phyloP scores from a whole-genome alignment of 495 filamentous ascomycete genomes.

The Talaromyces liani region DNA sequence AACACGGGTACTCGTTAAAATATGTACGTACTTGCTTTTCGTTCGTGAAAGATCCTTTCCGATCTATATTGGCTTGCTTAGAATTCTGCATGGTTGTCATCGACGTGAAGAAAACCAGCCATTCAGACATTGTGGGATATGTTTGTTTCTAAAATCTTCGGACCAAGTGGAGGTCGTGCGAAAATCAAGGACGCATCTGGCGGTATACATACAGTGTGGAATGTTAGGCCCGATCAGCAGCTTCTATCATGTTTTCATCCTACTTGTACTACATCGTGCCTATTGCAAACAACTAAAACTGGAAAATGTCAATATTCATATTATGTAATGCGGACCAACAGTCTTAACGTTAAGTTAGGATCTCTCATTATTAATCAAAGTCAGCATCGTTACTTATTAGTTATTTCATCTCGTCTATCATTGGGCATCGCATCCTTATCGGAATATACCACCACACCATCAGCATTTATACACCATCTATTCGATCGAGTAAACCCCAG shows the following conservation, averaged over 20 bases:
- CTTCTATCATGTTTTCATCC: background rate
- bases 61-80: too few relatives aligned
- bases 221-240: background rate
- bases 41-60: too few relatives aligned
- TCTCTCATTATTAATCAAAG: background rate
- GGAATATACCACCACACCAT: background rate
- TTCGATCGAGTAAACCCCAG: background rate
- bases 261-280: background rate
- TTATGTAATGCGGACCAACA: background rate
- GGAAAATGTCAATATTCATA: background rate
- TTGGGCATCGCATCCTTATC: background rate
- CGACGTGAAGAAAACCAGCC: too few relatives aligned
- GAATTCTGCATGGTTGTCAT: too few relatives aligned
- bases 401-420: background rate
- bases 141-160: too few relatives aligned
- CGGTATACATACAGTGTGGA: background rate
- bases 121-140: too few relatives aligned
- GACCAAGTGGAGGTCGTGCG: background rate
- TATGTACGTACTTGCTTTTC: too few relatives aligned
- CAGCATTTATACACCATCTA: background rate
- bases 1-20: too few relatives aligned
- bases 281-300: background rate
- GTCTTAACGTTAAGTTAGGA: background rate
- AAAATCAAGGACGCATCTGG: background rate
- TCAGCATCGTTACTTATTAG: too few relatives aligned